phyloP scores from a whole-genome alignment of 305 asterid species.

The Fraxinus angustifolia region DNA sequence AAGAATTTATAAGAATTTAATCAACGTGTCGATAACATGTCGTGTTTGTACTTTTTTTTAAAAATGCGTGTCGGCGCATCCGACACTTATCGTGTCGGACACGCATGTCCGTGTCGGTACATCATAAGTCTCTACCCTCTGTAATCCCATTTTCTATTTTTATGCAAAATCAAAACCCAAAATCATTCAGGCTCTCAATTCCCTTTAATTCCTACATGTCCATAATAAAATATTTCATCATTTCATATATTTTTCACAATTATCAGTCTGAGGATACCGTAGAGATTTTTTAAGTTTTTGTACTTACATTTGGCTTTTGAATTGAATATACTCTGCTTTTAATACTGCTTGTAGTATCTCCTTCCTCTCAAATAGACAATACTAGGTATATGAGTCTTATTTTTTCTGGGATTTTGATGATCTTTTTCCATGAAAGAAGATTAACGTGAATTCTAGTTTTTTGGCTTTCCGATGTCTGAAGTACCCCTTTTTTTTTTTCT shows the following conservation, averaged over 20 bases:
- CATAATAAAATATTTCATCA: background rate
- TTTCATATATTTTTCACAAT: background rate
- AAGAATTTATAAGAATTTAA: no score
- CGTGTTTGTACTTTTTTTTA: no score
- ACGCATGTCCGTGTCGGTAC: no score
- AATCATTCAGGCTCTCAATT: background rate
- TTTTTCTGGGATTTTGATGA: background rate
- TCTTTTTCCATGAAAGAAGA: background rate
- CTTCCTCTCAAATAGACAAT: background rate
- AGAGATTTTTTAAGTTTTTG: background rate
- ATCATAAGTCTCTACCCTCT: background rate
- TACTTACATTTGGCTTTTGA: background rate
- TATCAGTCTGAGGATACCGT: background rate
- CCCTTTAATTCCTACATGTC: background rate
- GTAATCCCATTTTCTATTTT: background rate
- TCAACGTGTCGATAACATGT: no score
- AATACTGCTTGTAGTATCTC: background rate
- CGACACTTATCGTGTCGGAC: no score
- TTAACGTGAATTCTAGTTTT: background rate
- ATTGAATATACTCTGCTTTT: background rate
- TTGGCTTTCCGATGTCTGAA: background rate
- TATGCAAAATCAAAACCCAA: background rate
- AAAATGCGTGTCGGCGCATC: no score
- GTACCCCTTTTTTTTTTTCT: background rate
- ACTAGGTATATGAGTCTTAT: background rate